phyloP scores from a whole-genome alignment of 176 grass and related monocot genomes.

The Oryza meyeriana region DNA sequence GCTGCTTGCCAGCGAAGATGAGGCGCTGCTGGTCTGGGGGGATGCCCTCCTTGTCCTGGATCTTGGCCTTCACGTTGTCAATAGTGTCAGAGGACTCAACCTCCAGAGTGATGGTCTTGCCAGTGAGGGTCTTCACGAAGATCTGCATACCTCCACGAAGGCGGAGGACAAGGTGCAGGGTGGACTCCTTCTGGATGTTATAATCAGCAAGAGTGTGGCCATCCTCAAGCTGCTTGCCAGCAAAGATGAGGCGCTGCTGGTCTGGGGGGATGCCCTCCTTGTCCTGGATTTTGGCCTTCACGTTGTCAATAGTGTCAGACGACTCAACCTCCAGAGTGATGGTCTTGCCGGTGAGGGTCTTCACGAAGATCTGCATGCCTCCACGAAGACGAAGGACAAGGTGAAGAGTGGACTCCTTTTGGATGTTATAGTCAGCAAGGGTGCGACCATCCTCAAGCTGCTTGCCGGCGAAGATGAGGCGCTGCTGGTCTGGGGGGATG shows the following conservation, averaged over 20 bases:
- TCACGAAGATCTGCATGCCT: slow-evolving; percentile 57
- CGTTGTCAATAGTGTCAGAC: slow-evolving; percentile 56
- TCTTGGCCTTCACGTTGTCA: slow-evolving; percentile 58
- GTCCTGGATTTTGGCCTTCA: slow-evolving; percentile 73
- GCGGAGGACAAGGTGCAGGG: slow-evolving; percentile 52
- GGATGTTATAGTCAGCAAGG: slow-evolving; percentile 52
- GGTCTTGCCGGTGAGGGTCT: slow-evolving; percentile 57
- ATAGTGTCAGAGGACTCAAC: slow-evolving; percentile 58
- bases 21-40: slow-evolving; percentile 55
- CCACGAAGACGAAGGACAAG: slow-evolving; percentile 22
- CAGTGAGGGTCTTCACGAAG: slow-evolving; percentile 49
- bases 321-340: slow-evolving; percentile 57
- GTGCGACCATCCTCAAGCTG: slow-evolving; percentile 58
- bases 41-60: slow-evolving; percentile 75
- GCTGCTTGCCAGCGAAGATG: slow-evolving; percentile 60
- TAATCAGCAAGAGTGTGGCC: slow-evolving; percentile 52
- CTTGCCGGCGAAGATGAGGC: slow-evolving; percentile 52
- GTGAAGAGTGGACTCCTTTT: slow-evolving; percentile 57
- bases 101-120: slow-evolving; percentile 61
- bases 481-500: slow-evolving; percentile 55
- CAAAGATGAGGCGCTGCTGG: slow-evolving; percentile 57
- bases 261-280: slow-evolving; percentile 67
- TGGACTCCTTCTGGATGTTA: slow-evolving; percentile 70
- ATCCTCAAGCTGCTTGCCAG: slow-evolving; percentile 66
- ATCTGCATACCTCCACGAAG: slow-evolving; percentile 63